Evolutionary conservation across 805 yeast species (phyloP).

Genomic region (Torulaspora microellipsoides): DNA sequence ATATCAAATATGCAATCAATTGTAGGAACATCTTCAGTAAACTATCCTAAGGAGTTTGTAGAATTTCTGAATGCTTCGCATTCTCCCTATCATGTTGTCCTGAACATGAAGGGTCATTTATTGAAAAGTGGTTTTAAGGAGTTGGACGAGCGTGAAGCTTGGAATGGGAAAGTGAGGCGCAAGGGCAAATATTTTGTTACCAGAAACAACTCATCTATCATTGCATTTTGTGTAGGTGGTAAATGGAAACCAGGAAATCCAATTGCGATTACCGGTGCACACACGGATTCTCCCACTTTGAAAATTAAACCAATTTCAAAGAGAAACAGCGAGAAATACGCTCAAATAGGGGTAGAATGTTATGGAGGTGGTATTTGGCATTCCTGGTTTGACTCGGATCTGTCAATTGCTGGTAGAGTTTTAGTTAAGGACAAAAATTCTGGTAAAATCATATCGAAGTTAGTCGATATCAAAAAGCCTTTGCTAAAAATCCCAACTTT

Average conservation of each 20-base stretch:
- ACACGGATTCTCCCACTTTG: slow-evolving; percentile 89
- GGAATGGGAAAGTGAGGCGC: slow-evolving; percentile 53
- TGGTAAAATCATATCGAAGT: slow-evolving; percentile 54
- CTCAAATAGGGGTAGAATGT: slow-evolving; percentile 87
- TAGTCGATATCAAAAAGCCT: slow-evolving; percentile 80
- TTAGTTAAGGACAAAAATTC: slow-evolving; percentile 48
- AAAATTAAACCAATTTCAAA: slow-evolving; percentile 85
- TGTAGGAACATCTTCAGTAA: slow-evolving; percentile 6
- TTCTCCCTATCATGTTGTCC: slow-evolving; percentile 91
- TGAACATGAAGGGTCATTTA: slow-evolving; percentile 53
- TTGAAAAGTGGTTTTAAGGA: slow-evolving; percentile 63
- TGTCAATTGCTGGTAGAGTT: slow-evolving; percentile 88
- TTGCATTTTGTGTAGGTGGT: slow-evolving; percentile 81
- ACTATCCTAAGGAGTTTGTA: slow-evolving; percentile 52
- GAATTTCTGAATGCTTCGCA: slow-evolving; percentile 80
- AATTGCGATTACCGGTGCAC: slow-evolving; percentile 88
- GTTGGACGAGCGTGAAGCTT: slow-evolving; percentile 62
- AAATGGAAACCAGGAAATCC: slow-evolving; percentile 74
- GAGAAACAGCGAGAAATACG: slow-evolving; percentile 64
- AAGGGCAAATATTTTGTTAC: slow-evolving; percentile 79
- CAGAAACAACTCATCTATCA: slow-evolving; percentile 81
- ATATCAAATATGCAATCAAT: slow-evolving; percentile 22
- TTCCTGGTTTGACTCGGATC: slow-evolving; percentile 94
- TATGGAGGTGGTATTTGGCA: slow-evolving; percentile 98
- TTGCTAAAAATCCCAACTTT: slow-evolving; percentile 86